phyloP scores from a whole-genome alignment of 805 yeast species.

The Zygotorulaspora sp. region DNA sequence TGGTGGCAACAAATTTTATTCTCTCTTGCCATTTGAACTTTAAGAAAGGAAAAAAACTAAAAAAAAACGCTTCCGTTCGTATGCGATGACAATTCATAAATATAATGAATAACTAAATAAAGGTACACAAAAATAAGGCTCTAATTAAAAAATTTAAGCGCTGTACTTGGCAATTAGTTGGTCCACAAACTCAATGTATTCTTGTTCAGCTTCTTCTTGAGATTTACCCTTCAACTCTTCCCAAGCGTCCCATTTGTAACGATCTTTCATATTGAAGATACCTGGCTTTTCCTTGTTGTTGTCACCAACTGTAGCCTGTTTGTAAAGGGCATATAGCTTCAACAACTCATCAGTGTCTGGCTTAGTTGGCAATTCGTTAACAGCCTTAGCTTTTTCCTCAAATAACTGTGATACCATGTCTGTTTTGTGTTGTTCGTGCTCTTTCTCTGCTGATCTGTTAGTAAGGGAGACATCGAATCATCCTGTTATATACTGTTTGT shows the following conservation, averaged over 20 bases:
- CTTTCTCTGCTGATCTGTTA: too few relatives aligned
- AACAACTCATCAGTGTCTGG: conserved; percentile 86
- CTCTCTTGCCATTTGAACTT: too few relatives aligned
- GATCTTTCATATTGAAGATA: conserved; percentile 86
- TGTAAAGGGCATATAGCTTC: conserved; percentile 84
- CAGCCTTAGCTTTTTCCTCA: conserved; percentile 65
- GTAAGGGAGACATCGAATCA: too few relatives aligned
- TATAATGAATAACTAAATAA: neutral
- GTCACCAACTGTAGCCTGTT: conserved; percentile 97
- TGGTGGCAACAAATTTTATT: conserved; percentile 1
- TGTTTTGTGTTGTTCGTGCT: neutral
- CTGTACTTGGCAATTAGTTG: conserved; percentile 52
- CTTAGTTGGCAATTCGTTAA: conserved; percentile 64
- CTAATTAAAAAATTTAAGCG: neutral
- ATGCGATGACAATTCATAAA: too few relatives aligned
- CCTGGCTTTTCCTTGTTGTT: conserved; percentile 86
- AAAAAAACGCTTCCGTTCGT: too few relatives aligned
- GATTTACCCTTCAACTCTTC: conserved; percentile 76
- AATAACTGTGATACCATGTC: conserved; percentile 35
- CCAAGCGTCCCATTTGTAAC: conserved; percentile 99
- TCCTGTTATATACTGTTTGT: neutral
- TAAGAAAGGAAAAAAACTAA: too few relatives aligned
- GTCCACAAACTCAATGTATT: conserved; percentile 67
- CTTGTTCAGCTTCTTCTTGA: conserved; percentile 84
- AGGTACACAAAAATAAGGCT: neutral